Percentiles rank a stretch among this genome's conserved stretches.
phyloP scores from a whole-genome alignment of 352 stramenopile genomes.

The Pythium myriotylum region DNA sequence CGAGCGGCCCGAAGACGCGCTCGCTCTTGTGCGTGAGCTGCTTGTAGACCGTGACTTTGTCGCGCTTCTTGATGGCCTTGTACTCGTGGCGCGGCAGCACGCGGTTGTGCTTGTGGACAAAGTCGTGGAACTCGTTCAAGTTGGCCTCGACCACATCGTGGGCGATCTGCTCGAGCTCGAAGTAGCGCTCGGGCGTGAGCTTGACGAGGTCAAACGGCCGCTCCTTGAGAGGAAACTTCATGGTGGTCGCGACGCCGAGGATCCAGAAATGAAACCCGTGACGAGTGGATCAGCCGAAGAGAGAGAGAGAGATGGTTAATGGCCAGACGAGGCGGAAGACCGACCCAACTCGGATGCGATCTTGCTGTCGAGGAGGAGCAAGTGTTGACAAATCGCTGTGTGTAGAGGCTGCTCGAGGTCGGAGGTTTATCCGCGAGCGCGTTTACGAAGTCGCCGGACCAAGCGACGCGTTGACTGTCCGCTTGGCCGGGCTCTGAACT shows the following conservation, averaged over 20 bases:
- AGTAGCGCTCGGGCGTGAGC: conserved; percentile 33
- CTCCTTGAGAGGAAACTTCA: conserved; percentile 27
- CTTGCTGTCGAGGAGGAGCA: neutral
- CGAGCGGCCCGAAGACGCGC: conserved; percentile 5
- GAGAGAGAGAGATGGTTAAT: neutral
- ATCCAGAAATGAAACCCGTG: neutral
- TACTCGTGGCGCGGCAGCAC: conserved; percentile 41
- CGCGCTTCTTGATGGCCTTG: conserved; percentile 55
- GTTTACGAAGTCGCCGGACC: conserved; percentile 9
- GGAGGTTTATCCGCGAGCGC: neutral
- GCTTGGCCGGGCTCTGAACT: neutral
- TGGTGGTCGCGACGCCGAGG: neutral
- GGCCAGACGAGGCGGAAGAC: too few relatives aligned
- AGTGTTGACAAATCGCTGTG: neutral
- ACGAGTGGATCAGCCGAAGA: neutral
- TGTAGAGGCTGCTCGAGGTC: neutral
- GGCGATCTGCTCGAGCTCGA: conserved; percentile 31
- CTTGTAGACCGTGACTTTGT: conserved; percentile 51
- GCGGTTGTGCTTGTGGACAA: conserved; percentile 26
- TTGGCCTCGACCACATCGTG: conserved; percentile 35
- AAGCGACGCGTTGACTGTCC: neutral
- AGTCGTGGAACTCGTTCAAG: conserved; percentile 36
- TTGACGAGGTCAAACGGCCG: conserved; percentile 33
- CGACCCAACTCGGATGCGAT: too few relatives aligned
- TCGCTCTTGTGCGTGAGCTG: conserved; percentile 32